Conservation (phyloP, 257 asterid genomes). For the Solanum chiquidenum region DNA sequence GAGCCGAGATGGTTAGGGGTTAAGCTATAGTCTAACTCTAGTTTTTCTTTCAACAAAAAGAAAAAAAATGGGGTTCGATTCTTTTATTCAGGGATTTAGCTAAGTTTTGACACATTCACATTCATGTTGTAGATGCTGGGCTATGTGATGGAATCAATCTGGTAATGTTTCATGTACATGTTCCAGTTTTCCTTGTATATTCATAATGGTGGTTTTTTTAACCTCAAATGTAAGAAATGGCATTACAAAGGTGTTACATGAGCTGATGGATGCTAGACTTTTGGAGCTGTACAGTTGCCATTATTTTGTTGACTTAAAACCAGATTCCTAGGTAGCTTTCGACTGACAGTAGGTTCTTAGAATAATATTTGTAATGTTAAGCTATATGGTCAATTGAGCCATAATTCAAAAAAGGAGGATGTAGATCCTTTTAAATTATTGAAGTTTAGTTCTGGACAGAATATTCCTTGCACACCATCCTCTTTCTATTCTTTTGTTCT, state of each 20-base stretch:
- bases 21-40: neutral
- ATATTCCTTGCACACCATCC: neutral
- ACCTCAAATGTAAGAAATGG: neutral
- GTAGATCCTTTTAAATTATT: neutral
- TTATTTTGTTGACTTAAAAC: neutral
- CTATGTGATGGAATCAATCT: neutral
- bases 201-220: neutral
- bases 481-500: neutral
- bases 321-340: neutral
- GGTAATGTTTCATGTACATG: neutral
- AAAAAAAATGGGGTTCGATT: neutral
- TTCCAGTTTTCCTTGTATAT: neutral
- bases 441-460: neutral
- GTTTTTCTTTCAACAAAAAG: neutral
- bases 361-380: neutral
- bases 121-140: neutral
- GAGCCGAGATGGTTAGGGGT: constrained; percentile 11
- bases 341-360: neutral
- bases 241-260: neutral
- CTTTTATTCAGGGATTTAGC: neutral
- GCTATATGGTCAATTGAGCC: neutral
- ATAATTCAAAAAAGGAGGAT: neutral
- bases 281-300: neutral
- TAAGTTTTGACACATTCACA: neutral
- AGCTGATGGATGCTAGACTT: neutral